phyloP scores from a whole-genome alignment of 2,329 filamentous ascomycete species.

The Cladophialophora exuberans region DNA sequence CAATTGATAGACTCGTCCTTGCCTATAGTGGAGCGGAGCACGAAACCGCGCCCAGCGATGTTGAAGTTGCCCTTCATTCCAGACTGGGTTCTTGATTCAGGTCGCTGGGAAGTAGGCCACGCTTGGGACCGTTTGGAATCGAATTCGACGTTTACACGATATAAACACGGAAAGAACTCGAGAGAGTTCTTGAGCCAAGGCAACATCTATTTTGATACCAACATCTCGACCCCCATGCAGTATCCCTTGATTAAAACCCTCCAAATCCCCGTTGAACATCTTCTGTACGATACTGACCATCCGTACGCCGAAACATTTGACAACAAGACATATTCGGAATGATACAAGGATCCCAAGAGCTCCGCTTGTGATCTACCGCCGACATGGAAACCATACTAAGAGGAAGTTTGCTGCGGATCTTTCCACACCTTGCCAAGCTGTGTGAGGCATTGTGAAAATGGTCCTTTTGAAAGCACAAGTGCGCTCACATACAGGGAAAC shows the following conservation, averaged over 20 bases:
- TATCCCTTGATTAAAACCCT: constrained; percentile 11
- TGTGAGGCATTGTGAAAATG: no score
- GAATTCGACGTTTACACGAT: no score
- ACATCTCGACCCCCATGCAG: constrained; percentile 12
- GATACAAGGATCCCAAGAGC: constrained; percentile 6
- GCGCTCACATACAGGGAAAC: no score
- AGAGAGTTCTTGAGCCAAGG: constrained; percentile 1
- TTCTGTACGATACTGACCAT: constrained; percentile 10
- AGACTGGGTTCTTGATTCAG: no score
- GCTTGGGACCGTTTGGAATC: no score
- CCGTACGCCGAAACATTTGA: constrained; percentile 7
- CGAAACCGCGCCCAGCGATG: no score
- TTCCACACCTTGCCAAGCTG: constrained; percentile 4
- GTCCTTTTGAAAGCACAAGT: no score
- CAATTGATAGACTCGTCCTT: no score
- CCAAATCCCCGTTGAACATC: constrained; percentile 2
- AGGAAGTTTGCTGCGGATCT: neutral
- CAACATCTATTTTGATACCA: constrained; percentile 8
- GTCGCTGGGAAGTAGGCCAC: no score
- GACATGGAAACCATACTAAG: constrained; percentile 9
- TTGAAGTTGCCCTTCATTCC: no score
- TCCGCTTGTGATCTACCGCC: neutral
- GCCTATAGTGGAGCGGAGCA: no score
- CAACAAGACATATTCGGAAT: constrained; percentile 4
- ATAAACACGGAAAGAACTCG: neutral